Conservation (phyloP, 148 eudicot genomes). For the Cornus florida region DNA sequence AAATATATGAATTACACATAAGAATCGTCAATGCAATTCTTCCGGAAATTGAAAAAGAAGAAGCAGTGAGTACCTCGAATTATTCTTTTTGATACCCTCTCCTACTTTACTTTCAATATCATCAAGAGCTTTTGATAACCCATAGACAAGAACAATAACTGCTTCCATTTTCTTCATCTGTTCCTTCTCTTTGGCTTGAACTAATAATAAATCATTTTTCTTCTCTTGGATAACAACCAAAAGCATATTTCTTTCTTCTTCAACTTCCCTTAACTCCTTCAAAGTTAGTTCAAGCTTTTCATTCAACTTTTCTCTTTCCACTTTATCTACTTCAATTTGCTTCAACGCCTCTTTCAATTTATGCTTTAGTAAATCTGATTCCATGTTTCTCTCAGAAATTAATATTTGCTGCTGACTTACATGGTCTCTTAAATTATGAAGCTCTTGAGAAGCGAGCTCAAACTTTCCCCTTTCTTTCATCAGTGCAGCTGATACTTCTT, state of each 20-base stretch:
- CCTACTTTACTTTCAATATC: conserved; percentile 49
- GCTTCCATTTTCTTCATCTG: conserved; percentile 51
- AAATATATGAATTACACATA: neutral
- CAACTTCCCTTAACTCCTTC: conserved; percentile 29
- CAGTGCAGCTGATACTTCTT: conserved; percentile 33
- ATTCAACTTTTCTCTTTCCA: conserved; percentile 33
- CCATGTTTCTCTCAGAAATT: conserved; percentile 29
- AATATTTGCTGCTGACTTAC: conserved; percentile 27
- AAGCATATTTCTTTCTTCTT: conserved; percentile 21
- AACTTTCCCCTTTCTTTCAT: conserved; percentile 31
- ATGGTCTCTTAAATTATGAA: conserved; percentile 27
- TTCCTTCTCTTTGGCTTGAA: conserved; percentile 42
- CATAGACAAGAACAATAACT: conserved; percentile 25
- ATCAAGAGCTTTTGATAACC: conserved; percentile 36
- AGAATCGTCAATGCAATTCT: neutral
- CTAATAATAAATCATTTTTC: conserved; percentile 22
- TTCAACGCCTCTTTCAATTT: conserved; percentile 35
- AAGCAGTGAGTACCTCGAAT: conserved; percentile 49
- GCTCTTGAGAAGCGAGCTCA: conserved; percentile 38
- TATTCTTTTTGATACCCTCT: conserved; percentile 36
- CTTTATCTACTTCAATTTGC: conserved; percentile 36
- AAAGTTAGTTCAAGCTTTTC: conserved; percentile 29
- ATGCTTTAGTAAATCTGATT: conserved; percentile 35
- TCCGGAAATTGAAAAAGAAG: neutral
- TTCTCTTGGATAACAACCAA: conserved; percentile 28